Evolutionary conservation across 2,329 filamentous ascomycete genomes (phyloP).

Genomic region (Achaetomium macrosporum): DNA sequence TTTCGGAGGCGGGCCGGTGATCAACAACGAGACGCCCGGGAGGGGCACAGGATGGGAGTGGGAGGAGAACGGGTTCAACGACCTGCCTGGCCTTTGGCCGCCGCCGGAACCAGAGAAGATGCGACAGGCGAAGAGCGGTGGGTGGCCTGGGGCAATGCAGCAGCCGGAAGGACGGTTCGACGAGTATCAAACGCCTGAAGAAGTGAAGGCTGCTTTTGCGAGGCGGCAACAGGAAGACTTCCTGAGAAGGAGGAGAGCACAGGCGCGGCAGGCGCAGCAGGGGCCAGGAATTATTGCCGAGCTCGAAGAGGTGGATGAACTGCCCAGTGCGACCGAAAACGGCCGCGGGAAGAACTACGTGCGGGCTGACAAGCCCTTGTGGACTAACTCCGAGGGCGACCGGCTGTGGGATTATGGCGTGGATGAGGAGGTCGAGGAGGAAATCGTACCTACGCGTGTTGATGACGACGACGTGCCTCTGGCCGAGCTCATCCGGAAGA

Average conservation of each 20-base stretch:
- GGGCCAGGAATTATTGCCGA: constrained; percentile 41
- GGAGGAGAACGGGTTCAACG: constrained; percentile 73
- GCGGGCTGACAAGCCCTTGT: constrained; percentile 50
- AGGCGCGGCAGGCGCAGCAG: constrained; percentile 13
- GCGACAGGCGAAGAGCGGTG: constrained; percentile 36
- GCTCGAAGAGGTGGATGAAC: constrained; percentile 46
- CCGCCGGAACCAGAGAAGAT: constrained; percentile 58
- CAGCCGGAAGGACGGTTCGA: constrained; percentile 3
- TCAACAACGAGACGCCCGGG: constrained; percentile 35
- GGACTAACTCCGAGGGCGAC: constrained; percentile 73
- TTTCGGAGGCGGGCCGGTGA: constrained; percentile 47
- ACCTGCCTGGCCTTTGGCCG: constrained; percentile 54
- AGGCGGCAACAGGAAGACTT: constrained; percentile 45
- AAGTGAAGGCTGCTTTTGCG: constrained; percentile 45
- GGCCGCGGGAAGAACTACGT: constrained; percentile 25
- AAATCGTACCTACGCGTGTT: constrained; percentile 18
- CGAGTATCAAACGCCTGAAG: constrained; percentile 35
- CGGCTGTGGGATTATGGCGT: constrained; percentile 71
- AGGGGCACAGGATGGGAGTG: constrained; percentile 52
- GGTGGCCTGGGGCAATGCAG: constrained; percentile 34
- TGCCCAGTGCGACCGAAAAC: constrained; percentile 19
- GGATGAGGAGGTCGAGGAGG: constrained; percentile 62
- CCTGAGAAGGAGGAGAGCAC: constrained; percentile 28
- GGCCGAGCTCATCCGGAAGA: constrained; percentile 57
- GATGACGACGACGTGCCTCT: constrained; percentile 61